Conservation (phyloP, 306 rosid species). For the Lathyrus aphaca region DNA sequence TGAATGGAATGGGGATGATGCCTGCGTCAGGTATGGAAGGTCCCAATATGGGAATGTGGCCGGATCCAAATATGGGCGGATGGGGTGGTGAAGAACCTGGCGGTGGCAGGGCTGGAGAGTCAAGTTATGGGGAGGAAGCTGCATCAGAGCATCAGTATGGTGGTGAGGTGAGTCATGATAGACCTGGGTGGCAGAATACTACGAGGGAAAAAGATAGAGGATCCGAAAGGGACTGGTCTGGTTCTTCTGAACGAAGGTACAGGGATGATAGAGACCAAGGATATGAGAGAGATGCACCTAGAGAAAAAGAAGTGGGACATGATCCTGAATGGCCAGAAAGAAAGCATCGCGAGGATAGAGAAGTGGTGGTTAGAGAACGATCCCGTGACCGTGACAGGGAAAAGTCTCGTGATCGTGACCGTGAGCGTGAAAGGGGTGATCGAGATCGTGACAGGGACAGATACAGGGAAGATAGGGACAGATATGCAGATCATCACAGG, state of each 20-base stretch:
- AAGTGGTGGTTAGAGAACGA: constrained; percentile 63
- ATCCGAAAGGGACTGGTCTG: constrained; percentile 94
- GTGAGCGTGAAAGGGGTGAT: constrained; percentile 54
- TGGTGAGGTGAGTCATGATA: constrained; percentile 87
- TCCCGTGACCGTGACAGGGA: constrained; percentile 66
- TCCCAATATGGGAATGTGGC: constrained; percentile 98
- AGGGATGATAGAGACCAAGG: constrained; percentile 88
- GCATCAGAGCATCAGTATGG: constrained; percentile 94
- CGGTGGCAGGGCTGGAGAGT: constrained; percentile 87
- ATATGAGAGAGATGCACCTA: constrained; percentile 75
- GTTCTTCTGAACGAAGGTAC: constrained; percentile 83
- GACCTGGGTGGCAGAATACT: constrained; percentile 81
- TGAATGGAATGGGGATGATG: constrained; percentile 99
- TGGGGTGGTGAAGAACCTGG: constrained; percentile 93
- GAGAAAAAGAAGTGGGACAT: constrained; percentile 71
- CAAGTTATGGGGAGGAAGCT: constrained; percentile 97
- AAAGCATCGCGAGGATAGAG: constrained; percentile 81
- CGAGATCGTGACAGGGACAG: constrained; percentile 79
- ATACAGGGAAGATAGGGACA: constrained; percentile 83
- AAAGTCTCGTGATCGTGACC: constrained; percentile 52
- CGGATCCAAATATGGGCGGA: constrained; percentile 91
- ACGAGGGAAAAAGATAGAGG: constrained; percentile 90
- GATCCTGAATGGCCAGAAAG: constrained; percentile 81
- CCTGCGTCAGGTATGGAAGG: constrained; percentile 82
- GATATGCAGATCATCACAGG: constrained; percentile 87